phyloP scores from a whole-genome alignment of 2,329 filamentous ascomycete genomes.

The Sporothrix schenckii region DNA sequence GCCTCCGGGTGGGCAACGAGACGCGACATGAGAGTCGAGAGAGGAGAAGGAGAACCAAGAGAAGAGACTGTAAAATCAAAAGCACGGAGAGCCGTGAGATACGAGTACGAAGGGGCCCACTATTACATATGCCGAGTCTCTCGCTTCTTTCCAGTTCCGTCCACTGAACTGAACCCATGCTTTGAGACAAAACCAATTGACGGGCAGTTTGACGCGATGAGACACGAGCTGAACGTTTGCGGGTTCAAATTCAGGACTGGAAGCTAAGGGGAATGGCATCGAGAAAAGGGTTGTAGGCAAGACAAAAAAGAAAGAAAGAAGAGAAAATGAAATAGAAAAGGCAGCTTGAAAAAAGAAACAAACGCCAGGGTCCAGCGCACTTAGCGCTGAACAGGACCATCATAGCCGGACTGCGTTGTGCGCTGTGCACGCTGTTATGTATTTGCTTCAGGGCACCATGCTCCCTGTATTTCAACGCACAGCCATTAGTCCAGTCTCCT shows the following conservation, averaged over 20 bases:
- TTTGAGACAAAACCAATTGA: too few species aligned
- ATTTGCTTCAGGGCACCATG: neutral
- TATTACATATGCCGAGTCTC: too few species aligned
- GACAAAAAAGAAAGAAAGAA: neutral
- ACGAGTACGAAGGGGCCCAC: too few species aligned
- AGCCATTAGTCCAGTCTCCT: too few species aligned
- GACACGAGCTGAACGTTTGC: neutral
- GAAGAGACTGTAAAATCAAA: too few species aligned
- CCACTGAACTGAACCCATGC: too few species aligned
- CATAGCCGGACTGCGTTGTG: neutral
- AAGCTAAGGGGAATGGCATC: neutral
- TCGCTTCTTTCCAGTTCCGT: too few species aligned
- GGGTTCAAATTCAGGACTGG: neutral
- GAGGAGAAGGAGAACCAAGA: neutral
- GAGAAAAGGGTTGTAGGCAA: neutral
- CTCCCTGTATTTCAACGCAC: neutral
- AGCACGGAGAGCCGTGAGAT: too few species aligned
- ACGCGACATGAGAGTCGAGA: neutral
- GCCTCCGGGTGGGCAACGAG: neutral
- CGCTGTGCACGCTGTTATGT: neutral
- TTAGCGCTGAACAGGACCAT: constrained; percentile 17
- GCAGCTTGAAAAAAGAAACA: neutral
- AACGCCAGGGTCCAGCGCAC: neutral
- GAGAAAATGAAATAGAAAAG: too few species aligned
- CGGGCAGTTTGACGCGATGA: neutral